Base-by-base conservation (phyloP, 768 basidiomycete species). In the Leucogyrophana mollusca region DNA sequence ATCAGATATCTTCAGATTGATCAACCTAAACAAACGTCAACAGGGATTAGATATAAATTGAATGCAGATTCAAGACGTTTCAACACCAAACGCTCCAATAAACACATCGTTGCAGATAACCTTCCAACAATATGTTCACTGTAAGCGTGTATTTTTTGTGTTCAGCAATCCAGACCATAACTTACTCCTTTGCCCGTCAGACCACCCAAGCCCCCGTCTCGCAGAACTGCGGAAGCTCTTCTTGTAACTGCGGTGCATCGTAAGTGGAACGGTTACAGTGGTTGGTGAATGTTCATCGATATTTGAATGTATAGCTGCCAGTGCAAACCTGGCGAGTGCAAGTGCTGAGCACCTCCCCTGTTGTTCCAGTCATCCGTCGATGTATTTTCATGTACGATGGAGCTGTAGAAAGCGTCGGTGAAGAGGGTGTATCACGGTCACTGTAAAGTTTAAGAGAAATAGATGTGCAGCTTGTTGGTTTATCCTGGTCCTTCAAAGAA, bases 271-370 rank as follows among this genome's bases (percentile, higher is more conserved):
- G 10, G 33, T 36, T 10, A 9, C 18, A 17, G 42, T 11, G 23
- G 16, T 4, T 30, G 27, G 13, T 30, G 13, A 6, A 13, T 25
- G 32, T 30, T 30, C 16, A 43, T 20, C 45, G 13, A 30, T 24
- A 9, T 37, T 14, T 16, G 13, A 7, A 30, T 37, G n/a, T 34
- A 10, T 37, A 85, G 82, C 50, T 86, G 83, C 72, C 47, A 50
- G 21, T 85, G 83, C 76, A 74, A 77, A 67, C 58, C 79, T 41
- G 78, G 74, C 43, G 74, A 77, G 51, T 84, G 82, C 82, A 83
- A 83, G 67, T 86, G 80, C 73, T 81, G 64, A 76, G 52, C 45
- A 49, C 47, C 32, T 46, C 40, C 34, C 50, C 34, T 44, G 34
- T 42, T 40, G 36, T 9, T 46, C 17, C 24, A 13, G n/a, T 30